Percentiles rank a stretch among this genome's conserved stretches.
phyloP scores from a whole-genome alignment of 2,329 filamentous ascomycete species.

The Monosporascus sp. region DNA sequence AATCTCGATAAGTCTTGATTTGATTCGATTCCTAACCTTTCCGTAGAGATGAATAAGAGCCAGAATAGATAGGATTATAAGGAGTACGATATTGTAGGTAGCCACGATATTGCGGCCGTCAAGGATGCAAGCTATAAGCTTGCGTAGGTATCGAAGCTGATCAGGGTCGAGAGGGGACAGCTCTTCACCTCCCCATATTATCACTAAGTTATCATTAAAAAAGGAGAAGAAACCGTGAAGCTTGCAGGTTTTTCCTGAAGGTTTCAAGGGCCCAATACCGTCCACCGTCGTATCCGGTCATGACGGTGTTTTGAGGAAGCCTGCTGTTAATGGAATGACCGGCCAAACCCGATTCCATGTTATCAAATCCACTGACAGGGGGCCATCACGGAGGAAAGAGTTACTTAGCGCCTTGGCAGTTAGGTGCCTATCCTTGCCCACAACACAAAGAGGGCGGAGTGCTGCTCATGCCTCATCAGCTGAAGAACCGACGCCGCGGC shows the following conservation, averaged over 20 bases:
- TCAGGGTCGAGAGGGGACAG: conserved; percentile 22
- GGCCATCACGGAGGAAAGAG: not conserved
- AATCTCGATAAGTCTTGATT: conserved; percentile 18
- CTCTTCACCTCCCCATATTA: conserved; percentile 2
- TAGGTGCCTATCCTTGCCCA: not conserved
- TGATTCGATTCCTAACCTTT: conserved; percentile 13
- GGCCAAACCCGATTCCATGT: not conserved
- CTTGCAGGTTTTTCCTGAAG: conserved; percentile 16
- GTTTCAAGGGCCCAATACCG: conserved; percentile 13
- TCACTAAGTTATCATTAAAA: conserved; percentile 4
- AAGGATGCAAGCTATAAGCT: conserved; percentile 26
- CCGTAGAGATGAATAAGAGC: conserved; percentile 20
- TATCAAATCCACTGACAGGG: not conserved
- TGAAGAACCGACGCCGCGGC: too few relatives aligned
- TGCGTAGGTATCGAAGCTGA: conserved; percentile 27
- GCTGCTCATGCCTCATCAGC: too few relatives aligned
- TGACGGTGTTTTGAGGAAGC: not conserved
- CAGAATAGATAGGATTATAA: conserved; percentile 23
- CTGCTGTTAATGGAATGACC: not conserved
- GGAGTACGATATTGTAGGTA: conserved; percentile 29
- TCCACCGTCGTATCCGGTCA: conserved; percentile 6
- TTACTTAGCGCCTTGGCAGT: not conserved
- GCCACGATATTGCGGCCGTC: conserved; percentile 26
- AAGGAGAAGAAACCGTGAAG: conserved; percentile 8
- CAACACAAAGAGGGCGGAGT: too few relatives aligned